Percentiles rank a stretch among this genome's conserved stretches.
Conservation (phyloP, 306 rosid genomes). For the Sesbania bispinosa region DNA sequence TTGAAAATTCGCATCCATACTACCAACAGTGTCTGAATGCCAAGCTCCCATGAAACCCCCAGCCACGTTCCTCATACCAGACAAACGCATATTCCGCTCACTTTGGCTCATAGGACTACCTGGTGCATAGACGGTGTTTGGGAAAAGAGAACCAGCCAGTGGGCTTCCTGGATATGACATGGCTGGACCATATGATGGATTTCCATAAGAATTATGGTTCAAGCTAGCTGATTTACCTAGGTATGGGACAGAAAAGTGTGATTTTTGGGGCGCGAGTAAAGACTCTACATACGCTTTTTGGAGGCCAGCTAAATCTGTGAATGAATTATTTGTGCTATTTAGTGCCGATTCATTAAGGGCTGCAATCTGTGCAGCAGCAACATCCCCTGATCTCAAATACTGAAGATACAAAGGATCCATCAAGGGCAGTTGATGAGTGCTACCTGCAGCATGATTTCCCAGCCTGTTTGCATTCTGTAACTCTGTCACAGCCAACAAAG, state of each 20-base stretch:
- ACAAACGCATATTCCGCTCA: slow-evolving; percentile 54
- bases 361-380: slow-evolving; percentile 75
- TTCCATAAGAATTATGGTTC: slow-evolving; percentile 61
- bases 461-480: slow-evolving; percentile 60
- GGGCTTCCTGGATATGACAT: slow-evolving; percentile 89
- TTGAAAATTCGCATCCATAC: slow-evolving; percentile 61
- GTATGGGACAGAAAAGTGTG: slow-evolving; percentile 60
- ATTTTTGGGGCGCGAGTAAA: slow-evolving; percentile 55
- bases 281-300: slow-evolving; percentile 79
- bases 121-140: slow-evolving; percentile 72
- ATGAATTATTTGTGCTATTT: slow-evolving; percentile 62
- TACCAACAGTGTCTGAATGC: slow-evolving; percentile 65
- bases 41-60: slow-evolving; percentile 70
- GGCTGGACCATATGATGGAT: slow-evolving; percentile 36
- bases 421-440: slow-evolving; percentile 58
- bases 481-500: slow-evolving; percentile 56
- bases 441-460: slow-evolving; percentile 59
- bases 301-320: slow-evolving; percentile 53
- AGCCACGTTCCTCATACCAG: slow-evolving; percentile 66
- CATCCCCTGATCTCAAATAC: slow-evolving; percentile 71
- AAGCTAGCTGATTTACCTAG: slow-evolving; percentile 61
- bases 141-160: slow-evolving; percentile 59
- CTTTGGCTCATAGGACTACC: slow-evolving; percentile 85
- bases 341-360: slow-evolving; percentile 67
- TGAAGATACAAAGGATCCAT: slow-evolving; percentile 77